Evolutionary conservation across 1,284 basidiomycete species (phyloP), one percentile per base, ranked within the genome.

Genomic region (Heterobasidion annosum): DNA sequence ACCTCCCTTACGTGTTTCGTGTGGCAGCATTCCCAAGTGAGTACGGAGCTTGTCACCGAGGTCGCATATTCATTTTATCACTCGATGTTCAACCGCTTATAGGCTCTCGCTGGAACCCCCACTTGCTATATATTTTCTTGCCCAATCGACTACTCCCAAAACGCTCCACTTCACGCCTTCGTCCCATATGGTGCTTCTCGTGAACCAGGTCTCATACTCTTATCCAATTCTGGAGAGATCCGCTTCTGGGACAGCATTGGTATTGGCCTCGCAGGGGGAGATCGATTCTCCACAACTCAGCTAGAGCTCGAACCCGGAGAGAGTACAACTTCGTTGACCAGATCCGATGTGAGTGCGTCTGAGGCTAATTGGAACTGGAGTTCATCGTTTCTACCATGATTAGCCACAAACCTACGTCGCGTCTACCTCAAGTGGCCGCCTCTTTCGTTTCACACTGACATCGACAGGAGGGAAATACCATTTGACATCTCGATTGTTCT

Each of bases 81-180:
- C 34, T 19, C 42, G 32, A 2, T 37, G 25, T 33, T 47, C 32
- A 19, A 15, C 25, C 6, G 34, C n/a, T 33, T 33, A n/a, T 34
- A 83, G 82, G 81, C 81, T 13, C 68, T 82, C 50, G 77, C 76
- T 63, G 78, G 82, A 13, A 78, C 77, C 55, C 87, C 88, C 13
- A 91, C 87, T 8, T 91, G 89, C 65, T 91, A 91, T 62, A 91
- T 91, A 45, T 88, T 91, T 62, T 73, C 82, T 15, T 87, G 83
- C 64, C 85, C 85, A 9, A 71, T 63, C 54, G 73, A 65, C 64
- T 73, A 63, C 8, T 65, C 75, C 12, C 66, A 73, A 5, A 72
- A 70, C 12, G 77, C 81, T 25, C 85, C 88, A 10, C 77, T 83
- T 53, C 81, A 87, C 62, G 79, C 75, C 3, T 76, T 91, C 13